Evolutionary conservation across 2,329 filamentous ascomycete species (phyloP).

Genomic region (Anisogramma anomala): DNA sequence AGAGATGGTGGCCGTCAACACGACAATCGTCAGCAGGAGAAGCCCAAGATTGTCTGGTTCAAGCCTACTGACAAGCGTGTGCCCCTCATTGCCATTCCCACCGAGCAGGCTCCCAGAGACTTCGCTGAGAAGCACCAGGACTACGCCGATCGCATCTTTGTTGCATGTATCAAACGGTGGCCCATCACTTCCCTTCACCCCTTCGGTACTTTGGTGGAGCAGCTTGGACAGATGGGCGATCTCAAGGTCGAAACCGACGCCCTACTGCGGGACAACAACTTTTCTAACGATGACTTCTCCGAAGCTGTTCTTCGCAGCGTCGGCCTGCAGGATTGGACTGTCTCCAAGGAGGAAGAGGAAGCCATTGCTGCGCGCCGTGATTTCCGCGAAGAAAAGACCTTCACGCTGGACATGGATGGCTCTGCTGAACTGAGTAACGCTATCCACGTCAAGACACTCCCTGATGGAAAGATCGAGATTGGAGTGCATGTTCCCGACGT

Average conservation of each 20-base stretch:
- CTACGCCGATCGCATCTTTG: slow-evolving; percentile 95
- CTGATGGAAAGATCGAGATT: slow-evolving; percentile 81
- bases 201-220: slow-evolving; percentile 93
- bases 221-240: slow-evolving; percentile 94
- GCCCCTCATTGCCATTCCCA: slow-evolving; percentile 93
- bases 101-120: slow-evolving; percentile 91
- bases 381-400: slow-evolving; percentile 76
- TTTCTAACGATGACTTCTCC: slow-evolving; percentile 92
- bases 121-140: slow-evolving; percentile 98
- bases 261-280: slow-evolving; percentile 95
- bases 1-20: slow-evolving; percentile 72
- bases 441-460: slow-evolving; percentile 75
- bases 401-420: slow-evolving; percentile 86
- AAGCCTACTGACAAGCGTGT: slow-evolving; percentile 99
- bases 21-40: slow-evolving; percentile 79
- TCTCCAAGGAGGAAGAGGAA: slow-evolving; percentile 71
- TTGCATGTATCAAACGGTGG: slow-evolving; percentile 98
- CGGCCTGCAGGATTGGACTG: slow-evolving; percentile 81
- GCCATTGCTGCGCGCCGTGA: slow-evolving; percentile 67
- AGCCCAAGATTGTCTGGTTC: slow-evolving; percentile 99
- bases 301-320: slow-evolving; percentile 92
- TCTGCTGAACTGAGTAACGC: slow-evolving; percentile 84
- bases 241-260: slow-evolving; percentile 97
- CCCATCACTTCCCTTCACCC: slow-evolving; percentile 98
- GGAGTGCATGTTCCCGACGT: slow-evolving; percentile 93